Evolutionary conservation across 495 filamentous ascomycete species (phyloP), one percentile per base, ranked within the genome.

Genomic region (Aspergillus bertholletiae): DNA sequence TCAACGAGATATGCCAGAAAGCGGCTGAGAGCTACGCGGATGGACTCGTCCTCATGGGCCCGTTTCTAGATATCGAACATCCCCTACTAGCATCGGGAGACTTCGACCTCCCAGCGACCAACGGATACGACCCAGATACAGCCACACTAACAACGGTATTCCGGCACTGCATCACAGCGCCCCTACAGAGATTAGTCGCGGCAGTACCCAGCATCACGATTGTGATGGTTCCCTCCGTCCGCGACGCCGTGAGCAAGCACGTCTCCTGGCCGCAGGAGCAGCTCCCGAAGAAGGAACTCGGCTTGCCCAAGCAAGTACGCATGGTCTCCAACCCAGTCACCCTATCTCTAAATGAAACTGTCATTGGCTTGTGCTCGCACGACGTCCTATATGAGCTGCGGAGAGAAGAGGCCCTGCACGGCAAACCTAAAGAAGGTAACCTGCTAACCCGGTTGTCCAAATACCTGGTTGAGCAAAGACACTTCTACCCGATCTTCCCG

Each of bases 241-340:
- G 92, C n/a, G 94, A 98, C 60, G 82, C 86, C 0, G 71, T 93
- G 55, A 86, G 79, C 73, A 86, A 84, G 46, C 92, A 96, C 68
- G 86, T 91, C 23, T 86, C 88, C 23, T 98, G 88, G 85, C 94
- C 94, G 2, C 94, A 98, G 65, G 93, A 96, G 56, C 78, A 80
- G 22, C 80, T 96, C 15, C 74, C 80, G 1, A 82, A 81, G 57
- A 86, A 84, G 61, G 83, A 87, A 3, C 80, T 96, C 11, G 87
- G 80, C 2, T 74, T 96, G 4, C 86, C 85, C n/a, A 89, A 90
- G 69, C 76, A 86, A 47, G 86, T 79, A 35, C 83, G 77, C 47
- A 80, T 90, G 60, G 83, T 97, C 32, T 89, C 90, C 2, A 97
- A 97, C 65, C 94, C 90, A 2, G 88, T 93, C 67, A 89, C 87